Percentiles rank a stretch among this genome's conserved stretches.
These are phyloP conservation scores for Lactifluus hygrophoroides DNA, from an alignment of 768 basidiomycete species.

Conservation along the genomic window DNA sequence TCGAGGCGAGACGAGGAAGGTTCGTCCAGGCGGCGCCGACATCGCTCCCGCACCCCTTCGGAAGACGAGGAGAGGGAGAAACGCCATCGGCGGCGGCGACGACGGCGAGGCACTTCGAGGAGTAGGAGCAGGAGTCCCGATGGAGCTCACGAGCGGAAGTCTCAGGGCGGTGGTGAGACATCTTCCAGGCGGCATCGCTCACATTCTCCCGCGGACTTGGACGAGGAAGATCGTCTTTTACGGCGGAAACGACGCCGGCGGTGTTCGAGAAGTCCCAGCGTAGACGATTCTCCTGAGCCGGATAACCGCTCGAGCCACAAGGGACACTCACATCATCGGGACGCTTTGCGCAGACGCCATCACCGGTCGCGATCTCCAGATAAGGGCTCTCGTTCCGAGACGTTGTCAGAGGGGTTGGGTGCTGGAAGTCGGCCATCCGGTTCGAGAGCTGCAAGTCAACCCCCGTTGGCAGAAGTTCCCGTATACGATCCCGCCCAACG, in stretches of 20 bases:
- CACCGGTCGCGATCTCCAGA: constrained; percentile 18
- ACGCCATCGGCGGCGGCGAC: background rate
- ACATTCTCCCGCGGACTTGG: background rate
- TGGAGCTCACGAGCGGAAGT: background rate
- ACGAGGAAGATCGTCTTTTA: background rate
- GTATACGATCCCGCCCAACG: constrained; percentile 23
- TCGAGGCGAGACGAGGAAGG: constrained; percentile 18
- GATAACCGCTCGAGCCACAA: background rate
- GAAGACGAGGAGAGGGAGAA: constrained; percentile 15
- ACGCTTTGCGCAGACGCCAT: background rate
- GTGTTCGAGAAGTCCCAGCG: background rate
- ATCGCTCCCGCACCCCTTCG: constrained; percentile 22
- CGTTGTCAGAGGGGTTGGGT: constrained; percentile 10
- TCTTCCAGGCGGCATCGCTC: constrained; percentile 9
- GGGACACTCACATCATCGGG: background rate
- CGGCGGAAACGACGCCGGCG: constrained; percentile 1
- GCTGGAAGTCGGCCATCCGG: background rate
- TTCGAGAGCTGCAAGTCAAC: constrained; percentile 1
- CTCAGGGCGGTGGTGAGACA: background rate
- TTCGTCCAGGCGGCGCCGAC: constrained; percentile 21
- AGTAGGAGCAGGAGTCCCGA: constrained; percentile 3
- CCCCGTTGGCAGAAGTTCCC: constrained; percentile 21
- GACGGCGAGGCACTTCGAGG: background rate
- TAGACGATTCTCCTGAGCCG: background rate
- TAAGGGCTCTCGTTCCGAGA: constrained; percentile 23